These are phyloP conservation scores for barley (Hordeum vulgare) DNA, from an alignment of 176 grass and related monocot genomes.

Conservation along the genomic window MorexV3_pseudomolecules_assembly NC_058520.1:480606042-480606541, in stretches of 20 bases:
- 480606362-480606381: background rate
- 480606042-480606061: background rate
- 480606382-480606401: background rate
- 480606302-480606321: slow-evolving; percentile 86
- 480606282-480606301: slow-evolving; percentile 57
- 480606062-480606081: background rate
- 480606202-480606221: background rate
- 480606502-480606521: slow-evolving; percentile 60
- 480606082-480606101: background rate
- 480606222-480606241: background rate
- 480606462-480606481: slow-evolving; percentile 86
- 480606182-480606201: slow-evolving; percentile 52
- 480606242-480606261: background rate
- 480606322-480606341: slow-evolving; percentile 78
- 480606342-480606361: background rate
- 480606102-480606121: background rate
- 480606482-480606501: slow-evolving; percentile 59
- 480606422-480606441: slow-evolving; percentile 68
- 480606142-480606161: slow-evolving; percentile 95
- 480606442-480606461: slow-evolving; percentile 78
- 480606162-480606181: slow-evolving; percentile 76
- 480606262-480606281: slow-evolving; percentile 29
- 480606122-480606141: slow-evolving; percentile 1
- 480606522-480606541: background rate
- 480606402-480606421: slow-evolving; percentile 62